Evolutionary conservation across 2,329 filamentous ascomycete species (phyloP).

Genomic region (Cladorrhinum sp.): DNA sequence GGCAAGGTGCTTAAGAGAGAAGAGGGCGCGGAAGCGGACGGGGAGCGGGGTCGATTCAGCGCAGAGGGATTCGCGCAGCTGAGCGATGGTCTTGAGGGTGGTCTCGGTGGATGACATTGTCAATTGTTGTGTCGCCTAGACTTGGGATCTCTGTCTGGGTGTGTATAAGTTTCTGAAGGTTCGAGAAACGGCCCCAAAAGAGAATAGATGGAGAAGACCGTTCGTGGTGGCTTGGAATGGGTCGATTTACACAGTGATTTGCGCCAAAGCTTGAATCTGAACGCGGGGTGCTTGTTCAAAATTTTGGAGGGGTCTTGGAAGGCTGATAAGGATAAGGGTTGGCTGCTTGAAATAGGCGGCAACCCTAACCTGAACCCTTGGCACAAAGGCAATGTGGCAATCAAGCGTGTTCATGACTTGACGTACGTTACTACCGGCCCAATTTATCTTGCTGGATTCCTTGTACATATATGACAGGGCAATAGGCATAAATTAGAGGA

Average conservation of each 20-base stretch:
- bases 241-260: neutral
- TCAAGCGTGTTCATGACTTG: neutral
- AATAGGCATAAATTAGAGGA: no score
- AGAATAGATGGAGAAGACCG: constrained; percentile 1
- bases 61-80: constrained; percentile 71
- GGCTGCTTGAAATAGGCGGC: neutral
- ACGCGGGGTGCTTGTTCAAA: constrained; percentile 20
- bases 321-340: constrained; percentile 24
- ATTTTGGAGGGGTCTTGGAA: constrained; percentile 25
- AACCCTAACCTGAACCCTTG: neutral
- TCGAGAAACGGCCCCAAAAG: neutral
- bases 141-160: neutral
- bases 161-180: neutral
- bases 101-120: constrained; percentile 15
- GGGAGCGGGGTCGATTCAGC: constrained; percentile 80
- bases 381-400: neutral
- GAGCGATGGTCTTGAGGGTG: constrained; percentile 47
- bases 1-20: constrained; percentile 94
- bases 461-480: no score
- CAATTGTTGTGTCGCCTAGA: neutral
- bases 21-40: constrained; percentile 90
- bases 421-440: no score
- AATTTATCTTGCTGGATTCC: no score
- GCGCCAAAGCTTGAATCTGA: neutral
- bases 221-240: neutral